Conservation (phyloP, 768 basidiomycete species). For the Paxillus rubicundulus region DNA sequence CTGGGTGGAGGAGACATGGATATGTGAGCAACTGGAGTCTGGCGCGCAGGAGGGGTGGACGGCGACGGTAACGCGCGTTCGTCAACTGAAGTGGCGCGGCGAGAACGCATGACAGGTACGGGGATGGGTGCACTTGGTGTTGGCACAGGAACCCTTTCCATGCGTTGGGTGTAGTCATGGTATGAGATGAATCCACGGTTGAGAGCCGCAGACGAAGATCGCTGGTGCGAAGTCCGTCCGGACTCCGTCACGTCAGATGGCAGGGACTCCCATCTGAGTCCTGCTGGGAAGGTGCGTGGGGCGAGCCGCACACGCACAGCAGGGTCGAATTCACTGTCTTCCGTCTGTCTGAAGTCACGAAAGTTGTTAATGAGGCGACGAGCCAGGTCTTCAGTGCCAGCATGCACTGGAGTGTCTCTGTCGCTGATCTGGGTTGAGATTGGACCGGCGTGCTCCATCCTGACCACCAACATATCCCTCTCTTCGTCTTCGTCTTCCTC, state of each 20-base stretch:
- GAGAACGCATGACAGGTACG: slow-evolving; percentile 23
- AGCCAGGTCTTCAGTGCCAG: slow-evolving; percentile 41
- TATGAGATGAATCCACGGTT: background rate
- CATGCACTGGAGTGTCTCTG: slow-evolving; percentile 48
- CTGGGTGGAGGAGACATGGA: slow-evolving; percentile 55
- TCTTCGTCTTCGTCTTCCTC: slow-evolving; percentile 25
- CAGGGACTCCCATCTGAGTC: slow-evolving; percentile 5
- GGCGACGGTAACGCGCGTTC: slow-evolving; percentile 21
- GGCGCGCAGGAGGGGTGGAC: slow-evolving; percentile 32
- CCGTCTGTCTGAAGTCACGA: slow-evolving; percentile 23
- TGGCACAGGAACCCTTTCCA: slow-evolving; percentile 15
- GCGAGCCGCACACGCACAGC: slow-evolving; percentile 25
- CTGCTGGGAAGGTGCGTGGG: slow-evolving; percentile 10
- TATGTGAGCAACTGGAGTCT: slow-evolving; percentile 18
- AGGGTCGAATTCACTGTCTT: slow-evolving; percentile 11
- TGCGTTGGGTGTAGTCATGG: slow-evolving; percentile 3
- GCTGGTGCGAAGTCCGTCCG: background rate
- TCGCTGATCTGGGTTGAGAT: slow-evolving; percentile 44
- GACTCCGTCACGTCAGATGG: slow-evolving; percentile 1
- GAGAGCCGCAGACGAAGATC: slow-evolving; percentile 6
- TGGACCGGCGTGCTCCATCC: slow-evolving; percentile 35
- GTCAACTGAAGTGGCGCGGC: slow-evolving; percentile 18
- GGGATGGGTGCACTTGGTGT: slow-evolving; percentile 29
- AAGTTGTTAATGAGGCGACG: slow-evolving; percentile 40
- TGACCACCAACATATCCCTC: slow-evolving; percentile 32